Evolutionary conservation across 129 eudicot species (phyloP).

Genomic region (Artemisia tridentata): DNA sequence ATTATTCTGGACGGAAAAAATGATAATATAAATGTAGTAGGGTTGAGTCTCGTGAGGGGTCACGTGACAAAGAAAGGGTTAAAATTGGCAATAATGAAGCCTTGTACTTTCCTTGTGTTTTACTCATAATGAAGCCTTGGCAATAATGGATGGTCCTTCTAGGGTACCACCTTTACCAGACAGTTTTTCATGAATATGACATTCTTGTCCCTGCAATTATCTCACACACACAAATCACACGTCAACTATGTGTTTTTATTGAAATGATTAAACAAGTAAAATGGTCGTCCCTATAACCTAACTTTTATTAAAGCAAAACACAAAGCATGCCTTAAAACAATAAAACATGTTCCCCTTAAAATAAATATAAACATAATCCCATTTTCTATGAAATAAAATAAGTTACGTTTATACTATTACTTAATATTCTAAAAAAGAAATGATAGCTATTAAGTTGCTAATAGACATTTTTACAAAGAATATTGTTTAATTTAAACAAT

Average conservation of each 20-base stretch:
- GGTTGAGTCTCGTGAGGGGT: constrained; percentile 32
- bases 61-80: constrained; percentile 43
- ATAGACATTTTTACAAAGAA: too few species aligned
- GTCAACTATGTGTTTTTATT: constrained; percentile 38
- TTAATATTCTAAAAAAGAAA: not conserved
- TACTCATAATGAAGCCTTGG: too few species aligned
- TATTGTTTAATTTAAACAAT: too few species aligned
- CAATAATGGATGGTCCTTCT: constrained; percentile 60
- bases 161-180: constrained; percentile 50
- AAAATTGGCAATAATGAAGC: constrained; percentile 34
- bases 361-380: not conserved
- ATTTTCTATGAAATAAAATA: not conserved
- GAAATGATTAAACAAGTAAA: constrained; percentile 40
- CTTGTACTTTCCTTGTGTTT: constrained; percentile 47
- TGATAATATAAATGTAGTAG: not conserved
- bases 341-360: constrained; percentile 20
- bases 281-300: constrained; percentile 23
- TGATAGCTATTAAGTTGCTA: not conserved
- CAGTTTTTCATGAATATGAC: constrained; percentile 43
- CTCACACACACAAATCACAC: constrained; percentile 29
- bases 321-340: constrained; percentile 33
- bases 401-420: too few species aligned
- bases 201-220: constrained; percentile 42
- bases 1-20: too few species aligned
- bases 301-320: constrained; percentile 28